Conservation (phyloP, 805 yeast species). For the Zygotorulaspora sp. region DNA sequence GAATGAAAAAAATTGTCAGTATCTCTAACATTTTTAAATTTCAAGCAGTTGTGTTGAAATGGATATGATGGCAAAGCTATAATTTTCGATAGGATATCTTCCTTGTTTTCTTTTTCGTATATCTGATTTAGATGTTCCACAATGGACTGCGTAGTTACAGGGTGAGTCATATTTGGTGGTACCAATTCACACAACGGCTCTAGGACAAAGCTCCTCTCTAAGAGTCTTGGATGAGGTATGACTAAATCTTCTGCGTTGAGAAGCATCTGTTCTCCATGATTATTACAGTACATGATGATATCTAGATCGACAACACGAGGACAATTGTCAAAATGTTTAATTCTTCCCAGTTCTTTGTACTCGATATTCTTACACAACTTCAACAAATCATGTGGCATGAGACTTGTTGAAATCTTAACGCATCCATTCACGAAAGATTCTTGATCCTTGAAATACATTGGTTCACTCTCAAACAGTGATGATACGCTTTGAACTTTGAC, state of each 20-base stretch:
- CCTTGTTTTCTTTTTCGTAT: constrained; percentile 44
- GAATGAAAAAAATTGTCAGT: constrained; percentile 45
- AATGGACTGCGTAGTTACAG: constrained; percentile 80
- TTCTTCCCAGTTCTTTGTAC: constrained; percentile 61
- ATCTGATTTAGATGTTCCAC: constrained; percentile 61
- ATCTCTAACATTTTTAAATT: constrained; percentile 30
- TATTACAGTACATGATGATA: constrained; percentile 55
- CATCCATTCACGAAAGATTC: constrained; percentile 82
- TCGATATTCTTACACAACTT: constrained; percentile 68
- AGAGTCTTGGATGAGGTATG: constrained; percentile 84
- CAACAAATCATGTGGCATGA: constrained; percentile 63
- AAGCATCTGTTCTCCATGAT: constrained; percentile 37
- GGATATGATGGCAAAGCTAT: constrained; percentile 41
- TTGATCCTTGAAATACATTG: constrained; percentile 87
- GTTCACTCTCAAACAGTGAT: constrained; percentile 79
- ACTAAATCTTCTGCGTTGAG: constrained; percentile 55
- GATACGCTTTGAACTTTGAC: constrained; percentile 60
- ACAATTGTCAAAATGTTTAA: constrained; percentile 80
- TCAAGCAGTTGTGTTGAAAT: constrained; percentile 25
- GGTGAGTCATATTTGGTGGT: constrained; percentile 64
- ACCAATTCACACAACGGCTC: constrained; percentile 82
- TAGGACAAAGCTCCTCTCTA: constrained; percentile 85
- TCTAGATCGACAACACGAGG: constrained; percentile 91
- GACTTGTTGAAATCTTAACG: constrained; percentile 54
- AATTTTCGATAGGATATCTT: constrained; percentile 46